Evolutionary conservation across 768 basidiomycete species (phyloP), one percentile per base, ranked within the genome.

Genomic region (Naganishia randhawae): DNA sequence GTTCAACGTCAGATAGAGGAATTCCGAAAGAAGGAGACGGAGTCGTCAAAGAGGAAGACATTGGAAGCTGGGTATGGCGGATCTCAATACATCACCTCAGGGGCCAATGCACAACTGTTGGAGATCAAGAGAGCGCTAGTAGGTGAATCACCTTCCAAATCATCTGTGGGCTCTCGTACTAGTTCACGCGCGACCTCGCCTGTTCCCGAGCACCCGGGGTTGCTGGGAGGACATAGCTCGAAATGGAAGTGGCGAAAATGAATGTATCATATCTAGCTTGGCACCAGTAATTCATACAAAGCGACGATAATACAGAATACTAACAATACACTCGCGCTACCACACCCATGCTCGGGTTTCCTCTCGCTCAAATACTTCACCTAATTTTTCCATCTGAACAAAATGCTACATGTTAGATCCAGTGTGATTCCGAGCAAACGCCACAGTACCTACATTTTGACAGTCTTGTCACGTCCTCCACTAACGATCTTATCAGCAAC

Each of bases 401-500:
- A n/a, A 31, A 35, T 10, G 25, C 5, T 5, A 27, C 19, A 10
- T 33, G 33, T 35, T 31, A 39, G 27, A 10, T 50, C 25, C 16
- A n/a, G 27, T 19, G 37, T 27, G 19, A 31, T 1, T n/a, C 16
- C 32, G n/a, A 6, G 13, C 5, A 37, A 39, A 8, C 32, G 63
- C 22, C 45, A 6, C 17, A 25, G 33, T 6, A 54, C 66, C 61
- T 68, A 96, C 91, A 98, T 97, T 82, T 96, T 96, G 13, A 97
- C 86, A 22, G 86, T 89, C 73, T 87, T 86, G 81, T 98, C 95
- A 50, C 89, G 82, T 16, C 95, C 95, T n/a, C 94, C 95, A 76
- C 92, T 95, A 71, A 96, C 92, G n/a, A 97, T 85, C 79, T 99
- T 99, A 82, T 99, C 95, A 0, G 93, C 94, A 1, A 99, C 94